Conservation (phyloP, 306 rosid species). For the Hylodesmum podocarpum region DNA sequence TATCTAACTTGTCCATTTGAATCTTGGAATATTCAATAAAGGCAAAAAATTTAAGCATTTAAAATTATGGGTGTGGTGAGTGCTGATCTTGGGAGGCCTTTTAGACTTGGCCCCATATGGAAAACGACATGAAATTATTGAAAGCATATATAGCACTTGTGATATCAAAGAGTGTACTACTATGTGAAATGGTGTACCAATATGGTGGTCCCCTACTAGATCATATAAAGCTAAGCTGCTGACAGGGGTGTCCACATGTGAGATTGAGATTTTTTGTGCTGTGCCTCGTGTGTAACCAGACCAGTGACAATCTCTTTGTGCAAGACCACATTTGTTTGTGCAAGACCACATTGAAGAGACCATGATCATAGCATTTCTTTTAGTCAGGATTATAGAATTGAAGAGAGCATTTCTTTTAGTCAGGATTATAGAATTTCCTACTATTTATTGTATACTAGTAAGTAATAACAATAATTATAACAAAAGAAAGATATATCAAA, state of each 20-base stretch:
- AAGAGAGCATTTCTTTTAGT: too few species aligned
- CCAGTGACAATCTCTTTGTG: conserved; percentile 51
- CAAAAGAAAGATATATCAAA: background rate
- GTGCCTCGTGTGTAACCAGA: conserved; percentile 41
- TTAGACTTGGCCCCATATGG: conserved; percentile 40
- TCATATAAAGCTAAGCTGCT: conserved; percentile 34
- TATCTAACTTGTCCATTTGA: background rate
- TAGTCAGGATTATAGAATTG: background rate
- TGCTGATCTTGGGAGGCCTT: conserved; percentile 37
- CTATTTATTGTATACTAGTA: background rate
- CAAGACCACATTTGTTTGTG: conserved; percentile 41
- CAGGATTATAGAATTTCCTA: background rate
- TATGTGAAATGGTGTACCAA: conserved; percentile 15
- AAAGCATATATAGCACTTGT: conserved; percentile 37
- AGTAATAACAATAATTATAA: too few species aligned
- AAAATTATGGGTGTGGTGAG: conserved; percentile 38
- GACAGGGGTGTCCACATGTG: conserved; percentile 48
- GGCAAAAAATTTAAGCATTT: conserved; percentile 14
- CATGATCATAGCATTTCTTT: background rate
- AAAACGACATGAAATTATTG: conserved; percentile 70
- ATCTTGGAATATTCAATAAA: background rate
- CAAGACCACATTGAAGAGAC: conserved; percentile 20
- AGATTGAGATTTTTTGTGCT: background rate
- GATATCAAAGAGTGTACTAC: conserved; percentile 37
- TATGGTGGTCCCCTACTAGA: conserved; percentile 56